Evolutionary conservation across 805 yeast species (phyloP), one percentile per base, ranked within the genome.

Genomic region (Kluyveromyces dobzhanskii): DNA sequence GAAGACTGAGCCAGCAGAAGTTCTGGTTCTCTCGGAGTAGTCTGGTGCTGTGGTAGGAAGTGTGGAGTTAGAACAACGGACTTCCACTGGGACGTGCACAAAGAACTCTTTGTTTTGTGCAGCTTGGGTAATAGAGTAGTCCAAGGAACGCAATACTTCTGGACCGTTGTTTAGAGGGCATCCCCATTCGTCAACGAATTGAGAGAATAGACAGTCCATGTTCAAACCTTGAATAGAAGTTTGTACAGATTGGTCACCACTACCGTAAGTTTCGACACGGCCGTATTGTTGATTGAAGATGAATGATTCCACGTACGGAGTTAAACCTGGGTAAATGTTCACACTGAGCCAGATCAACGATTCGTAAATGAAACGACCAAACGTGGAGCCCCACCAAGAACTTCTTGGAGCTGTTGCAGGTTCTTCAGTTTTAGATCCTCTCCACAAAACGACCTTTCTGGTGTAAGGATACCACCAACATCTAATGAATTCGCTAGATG

Each of bases 381-480:
- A 53, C 19, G 65, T 65, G 4, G 94, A 81, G 23, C 94, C 95
- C 69, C 85, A 86, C 85, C 95, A 87, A 19, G 88, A 78, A 16
- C 69, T 68, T 52, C 85, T 69, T 23, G 92, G 85, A 3, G 64
- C 67, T 4, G 83, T 71, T 33, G 75, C 62, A 0, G 80, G 72
- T 27, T 80, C 84, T 18, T 65, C 64, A 1, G 95, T 76, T 56
- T 85, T 85, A 17, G 75, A 65, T 28, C 95, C 97, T 55, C 94
- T 75, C 97, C 97, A 90, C 35, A 87, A 66, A 24, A 87, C 78
- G 66, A 95, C 85, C 54, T 81, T 81, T 37, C 76, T 75, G 13
- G 92, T 71, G 60, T 90, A 92, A 1, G 98, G 97, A 61, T 83
- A 92, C 97, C 97, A 92, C 97, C 97, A 90, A 36, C 87, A 76